phyloP scores from a whole-genome alignment of 495 filamentous ascomycete genomes.

The Neurospora sp. region DNA sequence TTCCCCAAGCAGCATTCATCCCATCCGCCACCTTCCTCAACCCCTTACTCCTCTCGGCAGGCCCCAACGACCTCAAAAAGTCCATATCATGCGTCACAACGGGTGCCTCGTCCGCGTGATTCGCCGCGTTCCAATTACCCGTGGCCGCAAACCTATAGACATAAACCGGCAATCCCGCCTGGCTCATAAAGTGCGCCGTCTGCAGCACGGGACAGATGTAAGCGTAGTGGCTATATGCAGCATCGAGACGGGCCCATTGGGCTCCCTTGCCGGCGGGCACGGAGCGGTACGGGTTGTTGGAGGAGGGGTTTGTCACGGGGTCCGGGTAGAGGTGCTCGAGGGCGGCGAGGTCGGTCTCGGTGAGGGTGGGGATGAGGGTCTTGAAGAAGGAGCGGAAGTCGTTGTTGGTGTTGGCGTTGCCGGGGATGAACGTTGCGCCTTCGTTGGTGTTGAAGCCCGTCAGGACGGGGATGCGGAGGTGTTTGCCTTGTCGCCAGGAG shows the following conservation, averaged over 20 bases:
- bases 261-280: slow-evolving; percentile 32
- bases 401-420: slow-evolving; percentile 27
- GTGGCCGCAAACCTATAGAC: slow-evolving; percentile 52
- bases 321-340: slow-evolving; percentile 51
- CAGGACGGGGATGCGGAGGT: slow-evolving; percentile 50
- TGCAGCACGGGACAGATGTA: slow-evolving; percentile 58
- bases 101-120: slow-evolving; percentile 50
- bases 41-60: slow-evolving; percentile 4
- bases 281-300: slow-evolving; percentile 17
- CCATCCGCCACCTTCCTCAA: slow-evolving; percentile 39
- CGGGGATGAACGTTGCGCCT: slow-evolving; percentile 49
- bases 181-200: slow-evolving; percentile 40
- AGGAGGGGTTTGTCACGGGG: slow-evolving; percentile 22
- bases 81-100: slow-evolving; percentile 45
- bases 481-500: slow-evolving; percentile 41
- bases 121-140: slow-evolving; percentile 38
- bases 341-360: slow-evolving; percentile 33
- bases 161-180: slow-evolving; percentile 30
- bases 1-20: slow-evolving; percentile 46
- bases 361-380: slow-evolving; percentile 43
- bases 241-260: slow-evolving; percentile 51
- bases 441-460: slow-evolving; percentile 60
- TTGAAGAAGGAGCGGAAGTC: slow-evolving; percentile 48
- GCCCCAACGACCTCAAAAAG: slow-evolving; percentile 11
- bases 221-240: slow-evolving; percentile 56